Percentiles rank a stretch among this genome's conserved stretches.
Evolutionary conservation across 2,329 filamentous ascomycete genomes (phyloP).

Genomic region (Colletotrichum sojae): DNA sequence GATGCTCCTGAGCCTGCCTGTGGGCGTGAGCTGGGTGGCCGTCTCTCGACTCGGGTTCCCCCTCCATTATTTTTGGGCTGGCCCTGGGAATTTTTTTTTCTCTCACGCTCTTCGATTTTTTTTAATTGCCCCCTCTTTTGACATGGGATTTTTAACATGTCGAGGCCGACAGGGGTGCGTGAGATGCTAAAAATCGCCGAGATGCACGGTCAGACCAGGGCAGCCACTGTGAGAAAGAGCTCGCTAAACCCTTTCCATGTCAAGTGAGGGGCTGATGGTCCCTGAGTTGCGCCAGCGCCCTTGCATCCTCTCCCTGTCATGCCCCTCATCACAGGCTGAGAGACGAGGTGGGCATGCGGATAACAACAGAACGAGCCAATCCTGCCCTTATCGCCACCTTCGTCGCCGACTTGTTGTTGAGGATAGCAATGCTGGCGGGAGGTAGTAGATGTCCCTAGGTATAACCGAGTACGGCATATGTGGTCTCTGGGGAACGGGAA

Average conservation of each 20-base stretch:
- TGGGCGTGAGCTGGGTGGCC: not conserved
- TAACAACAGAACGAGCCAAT: not conserved
- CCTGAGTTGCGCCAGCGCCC: constrained; percentile 27
- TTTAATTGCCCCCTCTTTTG: not conserved
- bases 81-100: constrained; percentile 12
- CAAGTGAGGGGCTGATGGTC: constrained; percentile 19
- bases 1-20: too few species aligned
- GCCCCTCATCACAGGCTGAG: constrained; percentile 36
- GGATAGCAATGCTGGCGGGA: not conserved
- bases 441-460: too few species aligned
- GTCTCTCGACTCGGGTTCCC: not conserved
- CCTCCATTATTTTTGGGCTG: not conserved
- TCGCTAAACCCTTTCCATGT: constrained; percentile 35
- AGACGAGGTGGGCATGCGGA: not conserved
- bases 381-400: not conserved
- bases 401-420: not conserved
- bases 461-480: too few species aligned
- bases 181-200: constrained; percentile 41
- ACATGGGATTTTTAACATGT: constrained; percentile 25
- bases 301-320: constrained; percentile 38
- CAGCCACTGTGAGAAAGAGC: not conserved
- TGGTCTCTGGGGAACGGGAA: too few species aligned
- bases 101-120: not conserved
- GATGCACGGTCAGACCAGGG: not conserved
- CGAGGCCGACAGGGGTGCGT: constrained; percentile 24